These are phyloP conservation scores for Gossypium lobatum DNA, from an alignment of 441 rosid genomes.

Conservation along the genomic window DNA sequence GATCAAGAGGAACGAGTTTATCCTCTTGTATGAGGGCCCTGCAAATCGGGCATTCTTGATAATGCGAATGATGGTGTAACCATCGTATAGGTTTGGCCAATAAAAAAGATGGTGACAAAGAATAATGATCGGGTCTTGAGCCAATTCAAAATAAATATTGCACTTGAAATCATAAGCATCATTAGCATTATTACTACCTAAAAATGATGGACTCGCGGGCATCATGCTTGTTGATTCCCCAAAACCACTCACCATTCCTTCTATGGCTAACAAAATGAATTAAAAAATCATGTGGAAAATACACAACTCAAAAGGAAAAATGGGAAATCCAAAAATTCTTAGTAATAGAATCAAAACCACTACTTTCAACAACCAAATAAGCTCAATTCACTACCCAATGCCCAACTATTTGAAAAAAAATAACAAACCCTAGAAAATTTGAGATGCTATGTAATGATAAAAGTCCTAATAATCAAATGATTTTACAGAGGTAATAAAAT, in stretches of 20 bases:
- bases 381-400: background rate
- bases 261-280: background rate
- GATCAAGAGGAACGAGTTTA: conserved; percentile 82
- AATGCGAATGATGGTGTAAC: conserved; percentile 74
- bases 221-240: conserved; percentile 38
- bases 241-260: conserved; percentile 35
- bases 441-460: background rate
- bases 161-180: conserved; percentile 77
- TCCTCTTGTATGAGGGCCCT: conserved; percentile 80
- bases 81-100: conserved; percentile 83
- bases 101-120: conserved; percentile 81
- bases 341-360: background rate
- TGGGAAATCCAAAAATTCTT: background rate
- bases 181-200: conserved; percentile 22
- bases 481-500: background rate
- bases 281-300: background rate
- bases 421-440: background rate
- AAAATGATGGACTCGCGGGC: conserved; percentile 26
- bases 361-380: background rate
- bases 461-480: background rate
- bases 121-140: conserved; percentile 86
- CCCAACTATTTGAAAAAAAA: background rate
- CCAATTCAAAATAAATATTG: conserved; percentile 88
- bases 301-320: background rate
- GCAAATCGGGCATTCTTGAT: conserved; percentile 85